phyloP scores from a whole-genome alignment of 345 rosid species.

The Dipteronia dyeriana region DNA sequence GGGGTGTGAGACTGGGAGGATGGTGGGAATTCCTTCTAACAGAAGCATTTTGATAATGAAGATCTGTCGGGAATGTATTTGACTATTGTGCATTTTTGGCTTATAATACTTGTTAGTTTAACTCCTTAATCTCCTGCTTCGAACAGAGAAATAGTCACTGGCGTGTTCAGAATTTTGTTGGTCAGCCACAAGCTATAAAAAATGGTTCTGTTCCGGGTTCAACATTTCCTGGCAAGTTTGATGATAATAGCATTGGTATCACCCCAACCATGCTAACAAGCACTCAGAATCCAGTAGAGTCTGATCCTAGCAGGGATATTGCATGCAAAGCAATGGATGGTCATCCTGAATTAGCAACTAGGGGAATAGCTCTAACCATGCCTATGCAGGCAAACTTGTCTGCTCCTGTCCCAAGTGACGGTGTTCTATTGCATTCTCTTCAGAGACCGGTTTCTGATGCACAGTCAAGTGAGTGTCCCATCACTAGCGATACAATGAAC shows the following conservation, averaged over 20 bases:
- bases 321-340: conserved; percentile 46
- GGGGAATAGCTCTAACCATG: conserved; percentile 37
- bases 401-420: conserved; percentile 37
- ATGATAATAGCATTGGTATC: conserved; percentile 52
- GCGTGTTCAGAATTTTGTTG: conserved; percentile 66
- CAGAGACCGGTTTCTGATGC: conserved; percentile 55
- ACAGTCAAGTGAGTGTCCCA: conserved; percentile 59
- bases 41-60: conserved; percentile 1
- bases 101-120: conserved; percentile 1
- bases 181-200: conserved; percentile 62
- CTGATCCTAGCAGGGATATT: conserved; percentile 55
- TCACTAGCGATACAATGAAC: conserved; percentile 40
- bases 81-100: neutral
- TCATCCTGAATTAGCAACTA: conserved; percentile 55
- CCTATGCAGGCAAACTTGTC: conserved; percentile 34
- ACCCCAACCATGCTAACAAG: conserved; percentile 43
- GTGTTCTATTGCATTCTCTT: conserved; percentile 38
- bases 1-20: neutral
- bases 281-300: conserved; percentile 48
- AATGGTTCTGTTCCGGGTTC: conserved; percentile 74
- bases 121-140: conserved; percentile 17
- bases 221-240: conserved; percentile 64
- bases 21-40: neutral
- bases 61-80: neutral
- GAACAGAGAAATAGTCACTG: conserved; percentile 95